Base-by-base conservation (phyloP, 2,329 filamentous ascomycete species). In the Xylariaceae sp. region DNA sequence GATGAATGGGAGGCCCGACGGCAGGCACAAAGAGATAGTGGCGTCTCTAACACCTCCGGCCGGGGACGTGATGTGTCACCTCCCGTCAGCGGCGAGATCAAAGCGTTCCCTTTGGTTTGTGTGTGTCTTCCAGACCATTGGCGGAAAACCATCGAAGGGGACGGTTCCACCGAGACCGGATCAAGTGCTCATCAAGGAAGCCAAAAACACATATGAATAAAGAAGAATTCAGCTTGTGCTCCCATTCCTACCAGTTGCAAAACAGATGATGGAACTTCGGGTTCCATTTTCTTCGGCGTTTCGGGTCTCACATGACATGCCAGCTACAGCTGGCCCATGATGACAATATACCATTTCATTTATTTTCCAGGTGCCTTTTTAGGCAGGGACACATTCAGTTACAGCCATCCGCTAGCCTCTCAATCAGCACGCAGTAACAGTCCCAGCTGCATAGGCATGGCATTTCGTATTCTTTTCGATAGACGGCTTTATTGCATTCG, bases 81-180 rank as follows among this genome's bases (percentile, higher is more conserved):
- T 19, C 78, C 83, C 1, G 82, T 82, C 9, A 80, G 82, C 54
- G 91, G 91, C 58, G 94, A 98, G 73, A 95, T 98, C 79, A 98
- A 98, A 75, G 95, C 95, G 28, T 98, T 98, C 82, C 95, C 95
- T 40, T 82, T 99, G 62, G 94, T 99, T 46, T 99, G 94, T 71
- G 92, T 98, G 37, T 98, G 95, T 75, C 79, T 96, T 28, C 95
- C 94, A 23, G 91, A 96, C 70, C 93, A 97, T 74, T 99, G 94
- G 94, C 87, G 88, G 70, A 96, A 95, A 77, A 98, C 94, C 2
- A 96, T 98, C 67, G 94, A 98, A 63, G 92, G 92, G 57, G 93
- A 97, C 69, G 83, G 84, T 28, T 89, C 87, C 24, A 88, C 86
- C 3, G 87, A 89, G 69, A 82, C 83, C 8, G 82, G 80, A 52